phyloP scores from a whole-genome alignment of 345 rosid genomes.

The Litchi chinensis region DNA sequence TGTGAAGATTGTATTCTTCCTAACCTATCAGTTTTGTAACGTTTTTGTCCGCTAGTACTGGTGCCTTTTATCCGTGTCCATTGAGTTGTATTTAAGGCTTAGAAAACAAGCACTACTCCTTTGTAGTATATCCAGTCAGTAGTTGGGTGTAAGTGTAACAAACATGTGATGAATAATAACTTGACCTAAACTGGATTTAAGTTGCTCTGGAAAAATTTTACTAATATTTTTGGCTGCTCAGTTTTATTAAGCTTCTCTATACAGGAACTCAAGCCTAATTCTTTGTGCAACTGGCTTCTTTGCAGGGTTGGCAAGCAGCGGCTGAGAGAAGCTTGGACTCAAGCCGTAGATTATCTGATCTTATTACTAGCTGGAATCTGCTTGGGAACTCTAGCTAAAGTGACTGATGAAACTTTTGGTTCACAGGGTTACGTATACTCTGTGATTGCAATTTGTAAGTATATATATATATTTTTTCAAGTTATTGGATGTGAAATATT shows the following conservation, averaged over 20 bases:
- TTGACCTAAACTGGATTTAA: neutral
- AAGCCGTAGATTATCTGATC: slow-evolving; percentile 90
- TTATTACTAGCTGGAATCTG: slow-evolving; percentile 93
- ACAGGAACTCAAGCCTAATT: slow-evolving; percentile 3
- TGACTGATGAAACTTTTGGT: slow-evolving; percentile 97
- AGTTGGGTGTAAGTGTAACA: neutral
- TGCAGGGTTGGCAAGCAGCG: slow-evolving; percentile 89
- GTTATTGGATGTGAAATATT: neutral
- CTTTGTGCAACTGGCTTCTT: slow-evolving; percentile 8
- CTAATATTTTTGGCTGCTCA: neutral
- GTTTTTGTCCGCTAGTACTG: neutral
- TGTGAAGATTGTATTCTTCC: neutral
- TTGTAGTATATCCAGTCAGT: neutral
- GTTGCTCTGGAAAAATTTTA: neutral
- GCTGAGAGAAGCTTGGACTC: slow-evolving; percentile 84
- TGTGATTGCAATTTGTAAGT: slow-evolving; percentile 97
- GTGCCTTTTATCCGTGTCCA: neutral
- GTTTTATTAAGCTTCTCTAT: neutral
- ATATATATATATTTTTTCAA: too few relatives aligned
- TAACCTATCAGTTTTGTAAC: neutral
- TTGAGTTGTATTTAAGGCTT: neutral
- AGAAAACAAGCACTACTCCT: neutral
- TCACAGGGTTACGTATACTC: slow-evolving; percentile 87
- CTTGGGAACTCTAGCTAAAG: slow-evolving; percentile 97
- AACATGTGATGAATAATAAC: neutral